Evolutionary conservation across 2,329 filamentous ascomycete genomes (phyloP).

Genomic region (Pyricularia sp.): DNA sequence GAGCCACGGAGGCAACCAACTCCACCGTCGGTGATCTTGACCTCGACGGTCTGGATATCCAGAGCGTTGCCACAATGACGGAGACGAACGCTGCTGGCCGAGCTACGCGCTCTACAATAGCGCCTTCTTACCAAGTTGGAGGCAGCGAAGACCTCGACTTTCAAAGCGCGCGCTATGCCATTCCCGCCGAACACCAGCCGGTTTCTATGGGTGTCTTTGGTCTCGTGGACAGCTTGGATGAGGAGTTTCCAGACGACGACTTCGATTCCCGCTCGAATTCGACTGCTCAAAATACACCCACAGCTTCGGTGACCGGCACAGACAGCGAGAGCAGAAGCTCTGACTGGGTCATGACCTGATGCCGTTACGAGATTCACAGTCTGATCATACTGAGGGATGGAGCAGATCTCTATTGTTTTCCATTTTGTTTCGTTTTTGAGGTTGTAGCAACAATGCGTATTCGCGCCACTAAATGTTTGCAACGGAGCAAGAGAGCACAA

Average conservation of each 20-base stretch:
- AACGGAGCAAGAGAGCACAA: background rate
- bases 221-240: slow-evolving; percentile 4
- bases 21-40: slow-evolving; percentile 22
- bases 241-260: background rate
- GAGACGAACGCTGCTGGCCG: slow-evolving; percentile 23
- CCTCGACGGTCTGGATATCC: slow-evolving; percentile 19
- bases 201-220: slow-evolving; percentile 9
- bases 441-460: background rate
- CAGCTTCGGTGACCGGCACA: slow-evolving; percentile 5
- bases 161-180: slow-evolving; percentile 18
- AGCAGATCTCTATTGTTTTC: background rate
- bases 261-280: background rate
- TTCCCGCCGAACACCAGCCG: slow-evolving; percentile 18
- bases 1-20: slow-evolving; percentile 13
- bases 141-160: slow-evolving; percentile 16
- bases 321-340: slow-evolving; percentile 8
- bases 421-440: background rate
- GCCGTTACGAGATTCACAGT: background rate
- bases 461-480: background rate
- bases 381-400: background rate
- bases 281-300: background rate
- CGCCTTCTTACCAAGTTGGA: slow-evolving; percentile 10
- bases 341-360: slow-evolving; percentile 2
- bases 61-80: slow-evolving; percentile 15
- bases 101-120: slow-evolving; percentile 23